Conservation (phyloP, 805 yeast genomes). For the Vanderwaltozyma verrucispora region DNA sequence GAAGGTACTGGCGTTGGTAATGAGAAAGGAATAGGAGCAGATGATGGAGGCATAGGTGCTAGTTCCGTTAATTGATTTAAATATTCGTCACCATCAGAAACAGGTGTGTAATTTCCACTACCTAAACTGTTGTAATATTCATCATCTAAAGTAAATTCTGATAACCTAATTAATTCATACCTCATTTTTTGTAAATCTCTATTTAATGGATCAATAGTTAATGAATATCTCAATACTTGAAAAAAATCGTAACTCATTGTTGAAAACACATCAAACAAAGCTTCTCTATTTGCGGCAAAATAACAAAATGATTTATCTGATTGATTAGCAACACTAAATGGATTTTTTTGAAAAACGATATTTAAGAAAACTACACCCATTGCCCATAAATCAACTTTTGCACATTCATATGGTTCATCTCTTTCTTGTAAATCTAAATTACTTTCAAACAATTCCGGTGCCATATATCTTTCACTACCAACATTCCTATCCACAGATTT, state of each 20-base stretch:
- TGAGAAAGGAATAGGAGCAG: conserved; percentile 20
- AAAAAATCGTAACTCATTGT: conserved; percentile 80
- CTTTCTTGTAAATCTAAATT: conserved; percentile 29
- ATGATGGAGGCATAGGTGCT: conserved; percentile 23
- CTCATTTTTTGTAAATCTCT: conserved; percentile 57
- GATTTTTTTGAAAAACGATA: conserved; percentile 79
- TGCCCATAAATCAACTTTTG: conserved; percentile 83
- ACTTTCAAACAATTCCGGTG: conserved; percentile 76
- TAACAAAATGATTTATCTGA: conserved; percentile 75
- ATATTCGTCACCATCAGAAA: conserved; percentile 27
- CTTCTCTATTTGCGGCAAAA: conserved; percentile 80
- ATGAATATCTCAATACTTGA: conserved; percentile 64
- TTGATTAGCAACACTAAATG: conserved; percentile 72
- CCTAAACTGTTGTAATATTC: conserved; percentile 41
- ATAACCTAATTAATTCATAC: conserved; percentile 46
- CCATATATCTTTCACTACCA: conserved; percentile 89
- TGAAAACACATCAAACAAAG: conserved; percentile 84
- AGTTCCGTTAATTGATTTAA: conserved; percentile 5
- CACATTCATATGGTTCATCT: conserved; percentile 59
- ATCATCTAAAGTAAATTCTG: conserved; percentile 75
- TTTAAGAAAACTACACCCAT: conserved; percentile 76
- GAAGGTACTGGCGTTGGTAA: conserved; percentile 24
- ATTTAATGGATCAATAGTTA: conserved; percentile 81
- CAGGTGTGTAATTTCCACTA: conserved; percentile 1
- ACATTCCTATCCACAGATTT: conserved; percentile 68